A percentile compares a stretch with the other conserved stretches of the same genome.
These are phyloP conservation scores for Amanita pseudoporphyria DNA, from an alignment of 768 basidiomycete genomes.

Conservation along the genomic window DNA sequence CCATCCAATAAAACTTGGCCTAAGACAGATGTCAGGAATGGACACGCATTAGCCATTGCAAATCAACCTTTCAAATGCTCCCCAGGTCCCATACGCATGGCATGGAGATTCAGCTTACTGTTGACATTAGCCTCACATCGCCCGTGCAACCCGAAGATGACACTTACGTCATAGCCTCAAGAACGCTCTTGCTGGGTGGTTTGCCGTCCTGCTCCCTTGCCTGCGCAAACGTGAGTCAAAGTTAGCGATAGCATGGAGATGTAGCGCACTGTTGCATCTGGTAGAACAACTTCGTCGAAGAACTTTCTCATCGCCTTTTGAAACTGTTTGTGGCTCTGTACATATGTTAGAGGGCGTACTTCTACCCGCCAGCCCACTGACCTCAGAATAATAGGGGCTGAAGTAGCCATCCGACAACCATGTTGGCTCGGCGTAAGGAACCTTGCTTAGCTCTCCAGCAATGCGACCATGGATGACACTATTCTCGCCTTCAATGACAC, in stretches of 20 bases:
- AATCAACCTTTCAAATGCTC: conserved; percentile 59
- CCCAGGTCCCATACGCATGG: conserved; percentile 92
- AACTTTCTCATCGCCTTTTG: conserved; percentile 61
- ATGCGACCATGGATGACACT: conserved; percentile 45
- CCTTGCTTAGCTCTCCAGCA: conserved; percentile 59
- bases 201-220: conserved; percentile 86
- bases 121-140: conserved; percentile 26
- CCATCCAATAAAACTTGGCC: conserved; percentile 75
- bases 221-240: conserved; percentile 32
- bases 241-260: neutral
- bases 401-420: conserved; percentile 65
- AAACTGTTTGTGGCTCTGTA: conserved; percentile 51
- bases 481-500: conserved; percentile 59
- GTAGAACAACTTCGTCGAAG: conserved; percentile 58
- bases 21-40: conserved; percentile 4
- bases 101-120: conserved; percentile 65
- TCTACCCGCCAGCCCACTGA: conserved; percentile 27
- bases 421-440: conserved; percentile 88
- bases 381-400: conserved; percentile 68
- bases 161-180: conserved; percentile 65
- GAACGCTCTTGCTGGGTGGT: conserved; percentile 63
- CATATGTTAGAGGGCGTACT: conserved; percentile 15
- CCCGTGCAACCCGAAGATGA: conserved; percentile 24
- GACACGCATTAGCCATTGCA: neutral
- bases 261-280: conserved; percentile 35